These are phyloP conservation scores for Salvia sclarea DNA, from an alignment of 305 asterid genomes.

Conservation along the genomic window DNA sequence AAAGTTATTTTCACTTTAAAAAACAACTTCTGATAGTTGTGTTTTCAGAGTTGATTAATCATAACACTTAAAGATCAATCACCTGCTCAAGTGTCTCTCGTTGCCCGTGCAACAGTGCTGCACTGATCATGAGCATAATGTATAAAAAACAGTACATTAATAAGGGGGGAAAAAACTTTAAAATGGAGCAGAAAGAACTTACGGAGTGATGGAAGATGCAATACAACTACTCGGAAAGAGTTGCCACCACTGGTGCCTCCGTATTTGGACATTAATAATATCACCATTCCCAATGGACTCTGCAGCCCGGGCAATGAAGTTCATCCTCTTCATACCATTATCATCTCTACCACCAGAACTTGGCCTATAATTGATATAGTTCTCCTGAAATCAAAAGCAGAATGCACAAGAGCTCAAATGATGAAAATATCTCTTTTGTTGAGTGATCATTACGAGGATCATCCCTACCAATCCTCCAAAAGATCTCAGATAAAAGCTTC, in stretches of 20 bases:
- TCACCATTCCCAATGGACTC: conserved; percentile 98
- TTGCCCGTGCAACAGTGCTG: conserved; percentile 89
- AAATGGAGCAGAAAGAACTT: conserved; percentile 40
- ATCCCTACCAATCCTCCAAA: background rate
- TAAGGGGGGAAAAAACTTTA: conserved; percentile 5
- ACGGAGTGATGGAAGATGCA: conserved; percentile 89
- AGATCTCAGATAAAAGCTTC: conserved; percentile 3
- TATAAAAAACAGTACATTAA: conserved; percentile 33
- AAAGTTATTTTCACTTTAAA: conserved; percentile 2
- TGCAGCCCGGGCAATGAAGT: conserved; percentile 76
- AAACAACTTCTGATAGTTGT: background rate
- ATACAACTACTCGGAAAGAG: conserved; percentile 80
- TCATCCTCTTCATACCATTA: conserved; percentile 77
- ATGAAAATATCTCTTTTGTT: conserved; percentile 11
- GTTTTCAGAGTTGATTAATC: background rate
- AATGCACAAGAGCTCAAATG: conserved; percentile 15
- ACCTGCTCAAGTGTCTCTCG: conserved; percentile 90
- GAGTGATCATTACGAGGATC: conserved; percentile 19
- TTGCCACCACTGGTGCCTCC: conserved; percentile 96
- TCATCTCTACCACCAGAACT: conserved; percentile 77
- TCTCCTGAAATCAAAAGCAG: conserved; percentile 64
- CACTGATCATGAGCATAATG: conserved; percentile 50
- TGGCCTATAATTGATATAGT: conserved; percentile 89
- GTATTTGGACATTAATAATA: conserved; percentile 86
- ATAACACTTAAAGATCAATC: conserved; percentile 23